phyloP scores from a whole-genome alignment of 2,329 filamentous ascomycete genomes.

The Diplocarpon rosae region DNA sequence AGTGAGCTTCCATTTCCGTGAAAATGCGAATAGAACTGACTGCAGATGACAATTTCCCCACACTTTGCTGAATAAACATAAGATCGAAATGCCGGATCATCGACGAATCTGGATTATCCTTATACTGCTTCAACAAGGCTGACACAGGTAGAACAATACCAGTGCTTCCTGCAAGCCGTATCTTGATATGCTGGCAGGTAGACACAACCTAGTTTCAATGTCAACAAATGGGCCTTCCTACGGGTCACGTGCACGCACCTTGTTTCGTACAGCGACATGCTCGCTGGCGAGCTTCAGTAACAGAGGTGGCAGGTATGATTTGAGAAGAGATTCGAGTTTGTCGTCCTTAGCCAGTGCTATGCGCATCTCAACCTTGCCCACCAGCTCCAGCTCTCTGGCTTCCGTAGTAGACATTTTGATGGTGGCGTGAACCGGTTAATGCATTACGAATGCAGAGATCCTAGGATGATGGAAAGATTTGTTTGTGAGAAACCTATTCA shows the following conservation, averaged over 20 bases:
- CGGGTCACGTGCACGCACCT: constrained; percentile 35
- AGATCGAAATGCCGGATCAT: constrained; percentile 84
- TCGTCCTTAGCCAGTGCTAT: constrained; percentile 67
- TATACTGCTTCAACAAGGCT: constrained; percentile 82
- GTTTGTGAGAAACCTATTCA: too few species aligned
- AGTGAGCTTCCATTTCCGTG: constrained; percentile 3
- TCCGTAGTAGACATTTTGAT: constrained; percentile 16
- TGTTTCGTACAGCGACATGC: constrained; percentile 67
- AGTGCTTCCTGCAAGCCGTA: constrained; percentile 33
- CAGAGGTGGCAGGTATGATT: constrained; percentile 68
- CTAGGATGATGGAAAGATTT: too few species aligned
- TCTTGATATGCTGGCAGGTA: constrained; percentile 62
- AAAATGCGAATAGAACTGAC: constrained; percentile 21
- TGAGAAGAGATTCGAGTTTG: constrained; percentile 68
- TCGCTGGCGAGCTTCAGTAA: constrained; percentile 81
- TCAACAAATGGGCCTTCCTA: background rate
- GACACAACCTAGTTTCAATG: constrained; percentile 42
- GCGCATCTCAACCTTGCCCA: constrained; percentile 72
- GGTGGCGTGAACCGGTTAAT: background rate
- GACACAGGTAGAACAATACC: constrained; percentile 68
- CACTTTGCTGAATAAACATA: constrained; percentile 78
- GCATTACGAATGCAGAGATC: too few species aligned
- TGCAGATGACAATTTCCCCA: constrained; percentile 44
- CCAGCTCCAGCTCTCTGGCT: constrained; percentile 57
- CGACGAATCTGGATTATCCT: constrained; percentile 53